These are phyloP conservation scores for Fraxinus excelsior DNA, from an alignment of 257 asterid genomes.

Conservation along the genomic window DNA sequence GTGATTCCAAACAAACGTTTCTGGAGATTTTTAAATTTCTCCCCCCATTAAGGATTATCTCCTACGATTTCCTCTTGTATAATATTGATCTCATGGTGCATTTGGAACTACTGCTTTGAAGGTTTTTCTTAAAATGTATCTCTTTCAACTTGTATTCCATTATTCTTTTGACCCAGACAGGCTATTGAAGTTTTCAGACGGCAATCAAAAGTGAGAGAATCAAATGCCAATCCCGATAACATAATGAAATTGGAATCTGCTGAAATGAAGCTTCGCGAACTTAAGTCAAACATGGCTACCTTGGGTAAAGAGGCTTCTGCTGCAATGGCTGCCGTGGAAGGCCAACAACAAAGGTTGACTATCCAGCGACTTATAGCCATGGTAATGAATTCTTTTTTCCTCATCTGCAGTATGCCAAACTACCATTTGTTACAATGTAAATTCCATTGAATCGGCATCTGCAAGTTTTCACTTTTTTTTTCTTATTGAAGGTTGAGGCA, in stretches of 20 bases:
- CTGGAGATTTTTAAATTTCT: background rate
- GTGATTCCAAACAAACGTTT: background rate
- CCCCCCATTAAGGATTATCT: background rate
- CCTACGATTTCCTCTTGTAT: background rate
- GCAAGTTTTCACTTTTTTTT: slow-evolving; percentile 15
- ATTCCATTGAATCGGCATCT: background rate
- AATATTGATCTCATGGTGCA: background rate
- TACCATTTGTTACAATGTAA: background rate
- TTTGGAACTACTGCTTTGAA: background rate
- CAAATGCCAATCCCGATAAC: slow-evolving; percentile 45
- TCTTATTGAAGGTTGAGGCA: slow-evolving; percentile 59
- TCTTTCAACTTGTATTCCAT: slow-evolving; percentile 9
- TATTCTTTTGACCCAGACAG: slow-evolving; percentile 41
- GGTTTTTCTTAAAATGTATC: background rate
- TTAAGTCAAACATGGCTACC: slow-evolving; percentile 57
- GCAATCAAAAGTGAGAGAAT: slow-evolving; percentile 55
- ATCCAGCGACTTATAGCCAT: slow-evolving; percentile 58
- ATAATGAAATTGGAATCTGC: slow-evolving; percentile 54
- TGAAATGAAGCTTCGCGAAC: slow-evolving; percentile 62
- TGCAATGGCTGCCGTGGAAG: slow-evolving; percentile 72
- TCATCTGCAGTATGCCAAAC: slow-evolving; percentile 1
- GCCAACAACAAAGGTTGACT: slow-evolving; percentile 67
- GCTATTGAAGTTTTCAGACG: slow-evolving; percentile 69
- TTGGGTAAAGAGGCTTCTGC: slow-evolving; percentile 68
- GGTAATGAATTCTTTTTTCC: slow-evolving; percentile 34